Base-by-base conservation (phyloP, 108 stramenopile genomes). In the Pseudonitzschia multiseries region DNA sequence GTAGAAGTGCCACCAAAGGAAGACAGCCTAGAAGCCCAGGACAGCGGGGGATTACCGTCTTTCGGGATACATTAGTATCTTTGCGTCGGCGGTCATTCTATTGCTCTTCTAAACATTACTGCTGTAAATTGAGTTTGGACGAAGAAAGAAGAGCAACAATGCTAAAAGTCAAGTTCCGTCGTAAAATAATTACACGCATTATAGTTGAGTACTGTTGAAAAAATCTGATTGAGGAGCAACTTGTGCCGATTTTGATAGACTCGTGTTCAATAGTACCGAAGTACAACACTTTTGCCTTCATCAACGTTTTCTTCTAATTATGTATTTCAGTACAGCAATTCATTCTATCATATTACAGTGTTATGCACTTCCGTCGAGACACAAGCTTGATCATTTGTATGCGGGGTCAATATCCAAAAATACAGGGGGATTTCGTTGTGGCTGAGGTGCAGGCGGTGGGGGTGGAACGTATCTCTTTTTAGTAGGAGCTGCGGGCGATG, bases 331-430 rank as follows among this genome's bases (percentile, higher is more conserved):
- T 48, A 48, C 46, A 48, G 46, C 14, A 10, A 1, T 48, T 18
- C 1, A 18, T 48, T 48, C 46, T 48, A 48, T 48, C 46, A 18
- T 14, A 48, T 5, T 48, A 48, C 46, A 48, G 46, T 14, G 18
- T 48, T 48, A 48, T 48, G 4, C 46, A 48, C 46, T 48, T 48
- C 12, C 18, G 12, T 48, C 17, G 12, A 48, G 46, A 48, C 14
- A 2, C 14, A 2, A 18, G 24, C 54, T 56, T 22, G 26, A 9
- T 56, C 20, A 56, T 56, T 56, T 56, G 24, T 8, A 56, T 20
- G 54, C 54, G 54, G 21, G 24, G 24, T 56, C 54, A 56, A 56
- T 56, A 4, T 56, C 54, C 26, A 56, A 56, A 24, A 56, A 56
- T 2, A 56, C 54, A n/a, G 3, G 50, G n/a, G 50, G 20, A 51